Conservation (phyloP, 371 early-diverging fungal genomes). For the Haplosporangium sp. region DNA sequence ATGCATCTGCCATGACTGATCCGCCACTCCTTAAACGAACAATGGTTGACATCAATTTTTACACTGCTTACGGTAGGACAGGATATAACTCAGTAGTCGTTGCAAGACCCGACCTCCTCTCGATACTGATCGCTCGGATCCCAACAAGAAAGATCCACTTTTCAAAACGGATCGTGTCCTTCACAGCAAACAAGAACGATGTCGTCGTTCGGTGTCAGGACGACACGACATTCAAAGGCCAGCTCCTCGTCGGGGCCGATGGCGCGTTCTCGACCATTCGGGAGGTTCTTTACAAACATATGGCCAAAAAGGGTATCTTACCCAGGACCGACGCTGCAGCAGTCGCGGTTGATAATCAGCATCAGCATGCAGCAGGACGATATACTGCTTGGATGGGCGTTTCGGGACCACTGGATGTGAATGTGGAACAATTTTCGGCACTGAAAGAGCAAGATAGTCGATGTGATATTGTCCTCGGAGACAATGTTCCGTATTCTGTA, state of each 20-base stretch:
- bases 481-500: slow-evolving; percentile 10
- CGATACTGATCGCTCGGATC: slow-evolving; percentile 15
- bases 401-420: slow-evolving; percentile 9
- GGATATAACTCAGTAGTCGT: slow-evolving; percentile 22
- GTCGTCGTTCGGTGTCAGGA: slow-evolving; percentile 31
- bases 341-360: background rate
- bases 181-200: slow-evolving; percentile 21
- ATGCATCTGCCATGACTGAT: too few species aligned
- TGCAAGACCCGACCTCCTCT: slow-evolving; percentile 10
- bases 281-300: slow-evolving; percentile 15
- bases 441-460: slow-evolving; percentile 10
- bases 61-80: slow-evolving; percentile 3
- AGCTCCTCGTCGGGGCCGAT: slow-evolving; percentile 38
- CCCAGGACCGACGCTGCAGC: slow-evolving; percentile 20
- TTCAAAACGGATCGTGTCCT: slow-evolving; percentile 24
- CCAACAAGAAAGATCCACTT: slow-evolving; percentile 20
- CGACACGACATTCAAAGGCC: slow-evolving; percentile 16
- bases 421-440: background rate
- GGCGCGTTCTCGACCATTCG: slow-evolving; percentile 27
- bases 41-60: background rate
- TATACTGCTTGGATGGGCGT: slow-evolving; percentile 15
- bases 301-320: slow-evolving; percentile 32
- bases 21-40: too few species aligned
- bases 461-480: slow-evolving; percentile 15
- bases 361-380: too few species aligned